Base-by-base conservation (phyloP, 2,329 filamentous ascomycete genomes). In the Pezicula radicicola region DNA sequence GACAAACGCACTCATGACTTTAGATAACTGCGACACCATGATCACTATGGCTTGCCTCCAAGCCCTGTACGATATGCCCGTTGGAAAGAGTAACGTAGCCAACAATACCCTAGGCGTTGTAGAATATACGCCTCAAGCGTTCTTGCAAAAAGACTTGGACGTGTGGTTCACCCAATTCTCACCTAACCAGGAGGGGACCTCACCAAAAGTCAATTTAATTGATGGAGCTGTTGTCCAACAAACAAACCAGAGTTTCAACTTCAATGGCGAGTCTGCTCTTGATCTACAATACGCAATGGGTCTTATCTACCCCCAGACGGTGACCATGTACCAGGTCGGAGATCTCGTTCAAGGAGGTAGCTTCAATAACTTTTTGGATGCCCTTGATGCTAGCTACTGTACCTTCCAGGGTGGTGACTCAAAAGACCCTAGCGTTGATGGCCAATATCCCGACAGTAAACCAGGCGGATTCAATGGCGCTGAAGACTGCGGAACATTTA, bases 41-140 rank as follows among this genome's bases (percentile, higher is more conserved):
- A 81, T 85, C 56, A 84, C 80, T 0, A 79, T 80, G 0, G 72
- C 73, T 40, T 85, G 82, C 58, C 71, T 83, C 47, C 73, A 72
- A 48, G 76, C 76, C 5, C 65, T 83, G 19, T 83, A 82, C 58
- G 61, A 68, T 3, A 72, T 75, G 46, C 72, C 78, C 15, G 58
- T 69, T 13, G 72, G 70, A 13, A 66, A 61, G 3, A 65, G 65
- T 7, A 63, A 68, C 16, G 54, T 55, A 10, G 49, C 35, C 16
- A 73, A 74, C 63, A 82, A 82, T 60, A 75, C 72, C 48, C 71
- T 79, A 15, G 78, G 77, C 19, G 75, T 83, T 19, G 77, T 80
- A 25, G 79, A 83, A 60, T 79, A 78, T 57, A 77, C 72, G 16
- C 73, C 75, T 16, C 75, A 82, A 60, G 74, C 77, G 25, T 81